Conservation (phyloP, 257 asterid species). For the Solanum ossicruentum region DNA sequence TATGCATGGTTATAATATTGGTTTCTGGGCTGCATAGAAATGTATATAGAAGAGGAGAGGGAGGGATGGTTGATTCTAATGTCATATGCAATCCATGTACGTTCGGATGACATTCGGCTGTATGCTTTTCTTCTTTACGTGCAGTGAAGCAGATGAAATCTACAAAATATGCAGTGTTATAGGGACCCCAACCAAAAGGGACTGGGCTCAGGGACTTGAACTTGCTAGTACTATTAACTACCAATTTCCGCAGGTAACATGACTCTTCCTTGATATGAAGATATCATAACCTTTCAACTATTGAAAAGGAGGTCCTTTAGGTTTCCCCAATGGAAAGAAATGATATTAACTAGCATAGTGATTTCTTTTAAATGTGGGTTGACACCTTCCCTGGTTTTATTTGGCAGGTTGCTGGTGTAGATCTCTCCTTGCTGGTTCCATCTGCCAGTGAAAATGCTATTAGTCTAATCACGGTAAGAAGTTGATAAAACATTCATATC, state of each 20-base stretch:
- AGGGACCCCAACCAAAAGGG: conserved; percentile 63
- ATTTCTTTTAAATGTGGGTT: not conserved
- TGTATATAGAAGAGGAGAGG: not conserved
- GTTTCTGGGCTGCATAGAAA: not conserved
- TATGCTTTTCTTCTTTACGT: not conserved
- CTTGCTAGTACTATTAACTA: conserved; percentile 74
- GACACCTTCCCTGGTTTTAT: not conserved
- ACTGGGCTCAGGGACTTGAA: conserved; percentile 75
- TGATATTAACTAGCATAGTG: not conserved
- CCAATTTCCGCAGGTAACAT: conserved; percentile 64
- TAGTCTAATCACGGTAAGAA: conserved; percentile 40
- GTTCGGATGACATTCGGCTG: not conserved
- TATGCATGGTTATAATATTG: conserved; percentile 5
- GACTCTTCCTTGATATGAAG: not conserved
- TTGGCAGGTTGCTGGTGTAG: conserved; percentile 21
- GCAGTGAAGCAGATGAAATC: conserved; percentile 89
- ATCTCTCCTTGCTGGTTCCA: conserved; percentile 47
- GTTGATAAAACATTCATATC: not conserved
- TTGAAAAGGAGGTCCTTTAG: not conserved
- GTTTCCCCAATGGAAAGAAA: not conserved
- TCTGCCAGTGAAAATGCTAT: conserved; percentile 54
- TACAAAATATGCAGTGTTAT: conserved; percentile 79
- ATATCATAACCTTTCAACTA: not conserved
- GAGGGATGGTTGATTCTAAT: not conserved
- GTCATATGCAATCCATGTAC: not conserved